phyloP scores from a whole-genome alignment of 2,329 filamentous ascomycete genomes.

The Ophiocordyceps camponoti-floridani region DNA sequence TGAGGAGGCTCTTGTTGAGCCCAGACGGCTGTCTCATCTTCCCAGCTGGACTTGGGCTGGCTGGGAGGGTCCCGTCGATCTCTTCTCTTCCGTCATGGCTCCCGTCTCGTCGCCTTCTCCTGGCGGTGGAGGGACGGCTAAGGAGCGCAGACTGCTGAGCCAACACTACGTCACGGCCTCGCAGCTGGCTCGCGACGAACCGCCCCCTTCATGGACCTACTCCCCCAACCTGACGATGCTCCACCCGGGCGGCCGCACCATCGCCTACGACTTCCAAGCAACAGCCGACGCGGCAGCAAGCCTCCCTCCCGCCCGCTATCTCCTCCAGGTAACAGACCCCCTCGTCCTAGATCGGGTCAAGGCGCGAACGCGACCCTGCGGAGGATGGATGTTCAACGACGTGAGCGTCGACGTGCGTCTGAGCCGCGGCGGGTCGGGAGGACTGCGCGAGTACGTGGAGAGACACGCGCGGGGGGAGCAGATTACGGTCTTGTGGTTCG shows the following conservation, averaged over 20 bases:
- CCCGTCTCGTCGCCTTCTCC: constrained; percentile 9
- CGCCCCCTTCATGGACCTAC: constrained; percentile 15
- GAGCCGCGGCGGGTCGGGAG: constrained; percentile 8
- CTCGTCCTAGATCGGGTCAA: constrained; percentile 16
- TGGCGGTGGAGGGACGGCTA: constrained; percentile 4
- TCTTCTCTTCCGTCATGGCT: constrained; percentile 4
- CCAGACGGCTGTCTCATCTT: constrained; percentile 10
- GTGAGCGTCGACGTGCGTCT: constrained; percentile 15
- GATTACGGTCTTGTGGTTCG: constrained; percentile 18
- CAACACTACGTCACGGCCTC: constrained; percentile 18
- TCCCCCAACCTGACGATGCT: constrained; percentile 14
- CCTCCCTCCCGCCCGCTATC: constrained; percentile 10
- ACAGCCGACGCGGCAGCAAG: constrained; percentile 4
- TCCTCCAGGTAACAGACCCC: constrained; percentile 14
- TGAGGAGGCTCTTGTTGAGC: background rate
- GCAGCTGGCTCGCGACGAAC: constrained; percentile 15
- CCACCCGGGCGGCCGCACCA: constrained; percentile 8
- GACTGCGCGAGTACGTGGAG: constrained; percentile 16
- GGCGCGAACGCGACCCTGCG: constrained; percentile 9
- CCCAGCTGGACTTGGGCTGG: constrained; percentile 20
- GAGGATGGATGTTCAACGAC: constrained; percentile 17
- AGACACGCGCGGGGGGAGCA: constrained; percentile 15
- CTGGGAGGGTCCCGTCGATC: constrained; percentile 15
- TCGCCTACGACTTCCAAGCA: constrained; percentile 14
- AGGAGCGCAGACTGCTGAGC: constrained; percentile 13